Base-by-base conservation (phyloP, 331 rosid species). In the Arachis monticola region DNA sequence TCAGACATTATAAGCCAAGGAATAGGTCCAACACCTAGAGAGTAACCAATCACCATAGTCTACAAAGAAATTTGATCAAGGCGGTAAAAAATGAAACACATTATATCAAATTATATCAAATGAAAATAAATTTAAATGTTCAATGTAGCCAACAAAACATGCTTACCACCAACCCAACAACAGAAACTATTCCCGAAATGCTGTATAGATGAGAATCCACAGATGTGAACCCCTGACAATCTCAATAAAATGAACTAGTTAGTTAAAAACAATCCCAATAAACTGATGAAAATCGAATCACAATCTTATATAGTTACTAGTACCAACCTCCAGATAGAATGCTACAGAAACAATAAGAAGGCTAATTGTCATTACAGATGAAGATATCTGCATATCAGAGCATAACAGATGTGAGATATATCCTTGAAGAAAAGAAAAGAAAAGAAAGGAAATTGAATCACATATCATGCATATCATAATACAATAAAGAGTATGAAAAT, bases 1-100 rank as follows among this genome's bases (percentile, higher is more conserved):
- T 92, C 96, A 53, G 97, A 85, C 97, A 92, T 92, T 77, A 92
- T 90, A 74, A 92, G 67, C 97, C 97, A 92, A 38, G 97, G 97
- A 82, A 92, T 88, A 52, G 95, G 87, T 80, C 95, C 95, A 6
- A 89, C 80, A 31, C 95, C 95, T 10, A 89, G 84, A 70, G 92
- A 87, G 84, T 83, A 89, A 32, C 84, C 85, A 65, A 81, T 75
- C 61, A 83, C 90, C 88, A 81, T 69, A 45, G 67, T 78, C 95
- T 87, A 77, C 52, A 67, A 44, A 53, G 10, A 51, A 76, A 73
- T 42, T 76, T 57, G 64, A 68, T 70, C 58, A 60, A 77, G 60
- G 63, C 27, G 22, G 66, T 44, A 59, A 27, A 27, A 27, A 27
- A 0, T 27, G 2, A 27, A 27, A 27, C 30, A 27, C 30, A 27